A percentile compares a stretch with the other conserved stretches of the same genome.
Conservation (phyloP, 2,329 filamentous ascomycete genomes). For the Neonectria punicea region DNA sequence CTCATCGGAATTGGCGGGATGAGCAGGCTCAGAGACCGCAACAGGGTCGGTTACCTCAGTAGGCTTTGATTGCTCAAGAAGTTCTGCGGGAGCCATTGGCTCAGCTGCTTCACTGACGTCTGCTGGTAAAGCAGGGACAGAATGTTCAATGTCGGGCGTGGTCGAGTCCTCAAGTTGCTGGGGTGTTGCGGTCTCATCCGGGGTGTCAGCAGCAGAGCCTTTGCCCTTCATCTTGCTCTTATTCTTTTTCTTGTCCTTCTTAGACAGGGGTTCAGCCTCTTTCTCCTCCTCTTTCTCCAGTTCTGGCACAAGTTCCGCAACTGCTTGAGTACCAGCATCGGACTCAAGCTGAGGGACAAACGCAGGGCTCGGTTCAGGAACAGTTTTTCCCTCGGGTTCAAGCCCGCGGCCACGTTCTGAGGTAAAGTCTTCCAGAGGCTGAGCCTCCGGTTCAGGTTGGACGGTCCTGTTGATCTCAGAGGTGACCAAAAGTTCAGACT, state of each 20-base stretch:
- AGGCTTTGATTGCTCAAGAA: neutral
- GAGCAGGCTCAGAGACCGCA: neutral
- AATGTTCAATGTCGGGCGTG: neutral
- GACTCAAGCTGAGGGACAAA: neutral
- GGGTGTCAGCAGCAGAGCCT: conserved; percentile 1
- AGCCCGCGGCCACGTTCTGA: neutral
- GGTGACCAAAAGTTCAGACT: neutral
- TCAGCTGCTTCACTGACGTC: neutral
- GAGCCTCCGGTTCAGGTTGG: neutral
- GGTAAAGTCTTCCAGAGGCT: neutral
- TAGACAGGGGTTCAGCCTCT: conserved; percentile 22
- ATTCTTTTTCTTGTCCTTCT: conserved; percentile 46
- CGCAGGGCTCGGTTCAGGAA: neutral
- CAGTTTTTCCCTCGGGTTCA: neutral
- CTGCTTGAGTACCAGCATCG: neutral
- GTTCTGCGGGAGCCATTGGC: conserved; percentile 9
- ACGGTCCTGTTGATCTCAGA: neutral
- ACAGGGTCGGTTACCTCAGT: neutral
- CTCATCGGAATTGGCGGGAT: neutral
- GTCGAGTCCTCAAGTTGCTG: conserved; percentile 20
- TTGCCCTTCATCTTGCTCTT: conserved; percentile 28
- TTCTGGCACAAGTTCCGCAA: conserved; percentile 6
- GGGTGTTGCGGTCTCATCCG: conserved; percentile 16
- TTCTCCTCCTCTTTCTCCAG: conserved; percentile 18
- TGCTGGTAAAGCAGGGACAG: neutral